Conservation (phyloP, 768 basidiomycete species). For the Mrakia gelida region DNA sequence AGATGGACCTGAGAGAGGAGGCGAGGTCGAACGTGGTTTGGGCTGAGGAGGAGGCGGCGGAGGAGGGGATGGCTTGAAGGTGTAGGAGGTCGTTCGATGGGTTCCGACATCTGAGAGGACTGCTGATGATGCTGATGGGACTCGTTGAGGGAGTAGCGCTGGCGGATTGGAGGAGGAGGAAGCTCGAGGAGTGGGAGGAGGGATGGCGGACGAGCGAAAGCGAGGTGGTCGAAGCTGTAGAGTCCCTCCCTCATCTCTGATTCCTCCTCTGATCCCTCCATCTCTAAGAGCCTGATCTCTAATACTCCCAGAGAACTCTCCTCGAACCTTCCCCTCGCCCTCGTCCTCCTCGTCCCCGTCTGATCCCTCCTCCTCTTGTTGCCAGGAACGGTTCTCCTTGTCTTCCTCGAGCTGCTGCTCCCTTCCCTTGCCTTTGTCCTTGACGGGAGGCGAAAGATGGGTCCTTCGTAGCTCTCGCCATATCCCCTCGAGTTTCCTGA, state of each 20-base stretch:
- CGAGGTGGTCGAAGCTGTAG: neutral
- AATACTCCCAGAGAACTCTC: neutral
- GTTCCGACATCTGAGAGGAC: neutral
- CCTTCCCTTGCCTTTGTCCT: conserved; percentile 19
- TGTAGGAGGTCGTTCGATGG: neutral
- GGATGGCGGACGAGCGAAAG: neutral
- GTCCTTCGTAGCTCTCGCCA: conserved; percentile 15
- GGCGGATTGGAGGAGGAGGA: neutral
- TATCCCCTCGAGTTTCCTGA: conserved; percentile 16
- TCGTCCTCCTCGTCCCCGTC: neutral
- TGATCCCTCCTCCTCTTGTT: neutral
- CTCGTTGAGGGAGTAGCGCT: neutral
- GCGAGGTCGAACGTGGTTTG: neutral
- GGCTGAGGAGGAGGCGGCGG: neutral
- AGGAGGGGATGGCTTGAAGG: neutral
- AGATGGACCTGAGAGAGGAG: neutral
- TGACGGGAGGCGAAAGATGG: neutral
- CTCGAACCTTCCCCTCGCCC: neutral
- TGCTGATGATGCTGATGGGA: neutral
- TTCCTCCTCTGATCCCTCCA: neutral
- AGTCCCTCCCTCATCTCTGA: neutral
- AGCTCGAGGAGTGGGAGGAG: neutral
- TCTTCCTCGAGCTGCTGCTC: neutral
- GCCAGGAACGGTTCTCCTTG: neutral
- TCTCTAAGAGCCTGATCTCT: neutral